These are phyloP conservation scores for Penicillium canescens DNA, from an alignment of 495 filamentous ascomycete genomes.

Conservation along the genomic window DNA sequence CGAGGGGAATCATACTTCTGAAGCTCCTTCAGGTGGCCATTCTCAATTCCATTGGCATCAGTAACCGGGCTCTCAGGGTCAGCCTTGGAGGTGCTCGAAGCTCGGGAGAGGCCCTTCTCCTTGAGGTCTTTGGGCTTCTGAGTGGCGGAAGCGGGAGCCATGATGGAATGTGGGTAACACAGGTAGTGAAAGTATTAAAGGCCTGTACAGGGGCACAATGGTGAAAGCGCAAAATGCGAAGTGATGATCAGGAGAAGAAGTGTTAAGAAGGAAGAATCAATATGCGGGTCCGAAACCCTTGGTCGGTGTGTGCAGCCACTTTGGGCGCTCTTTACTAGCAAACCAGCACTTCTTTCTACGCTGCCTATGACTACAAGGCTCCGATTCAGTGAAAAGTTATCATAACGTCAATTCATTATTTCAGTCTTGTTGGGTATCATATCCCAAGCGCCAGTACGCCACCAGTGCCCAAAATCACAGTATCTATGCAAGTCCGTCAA, in stretches of 20 bases:
- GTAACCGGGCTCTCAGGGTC: conserved; percentile 40
- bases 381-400: too few relatives aligned
- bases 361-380: too few relatives aligned
- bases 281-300: conserved; percentile 41
- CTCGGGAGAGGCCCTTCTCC: conserved; percentile 26
- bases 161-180: conserved; percentile 36
- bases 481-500: neutral
- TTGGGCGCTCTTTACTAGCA: neutral
- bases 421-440: neutral
- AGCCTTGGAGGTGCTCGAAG: conserved; percentile 31
- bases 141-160: conserved; percentile 41
- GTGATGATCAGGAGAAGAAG: conserved; percentile 8
- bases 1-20: conserved; percentile 64
- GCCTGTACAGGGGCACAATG: conserved; percentile 11
- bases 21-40: conserved; percentile 77
- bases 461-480: neutral
- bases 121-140: conserved; percentile 46
- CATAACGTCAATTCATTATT: too few relatives aligned
- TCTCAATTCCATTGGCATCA: conserved; percentile 63
- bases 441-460: neutral
- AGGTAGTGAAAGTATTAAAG: conserved; percentile 18
- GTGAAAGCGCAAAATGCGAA: conserved; percentile 10
- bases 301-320: conserved; percentile 20
- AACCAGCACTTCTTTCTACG: too few relatives aligned
- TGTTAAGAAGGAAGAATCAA: conserved; percentile 21